phyloP scores from a whole-genome alignment of 768 basidiomycete species.

The Amanita polypyramis region DNA sequence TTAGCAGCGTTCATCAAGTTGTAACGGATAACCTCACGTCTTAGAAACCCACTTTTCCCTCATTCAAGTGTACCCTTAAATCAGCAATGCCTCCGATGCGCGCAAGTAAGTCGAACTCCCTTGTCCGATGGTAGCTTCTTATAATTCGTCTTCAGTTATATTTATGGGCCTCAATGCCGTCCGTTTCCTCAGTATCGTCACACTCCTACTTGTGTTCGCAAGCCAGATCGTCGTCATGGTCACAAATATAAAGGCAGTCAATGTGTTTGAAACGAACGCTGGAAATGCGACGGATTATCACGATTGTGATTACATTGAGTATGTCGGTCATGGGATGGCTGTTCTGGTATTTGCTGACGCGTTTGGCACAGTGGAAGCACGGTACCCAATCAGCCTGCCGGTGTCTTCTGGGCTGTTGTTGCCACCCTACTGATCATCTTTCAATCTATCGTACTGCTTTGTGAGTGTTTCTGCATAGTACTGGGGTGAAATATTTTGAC shows the following conservation, averaged over 20 bases:
- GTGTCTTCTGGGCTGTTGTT: constrained; percentile 85
- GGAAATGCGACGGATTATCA: constrained; percentile 23
- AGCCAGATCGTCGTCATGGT: constrained; percentile 67
- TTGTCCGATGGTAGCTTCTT: not conserved
- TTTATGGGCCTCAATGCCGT: constrained; percentile 75
- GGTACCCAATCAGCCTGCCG: constrained; percentile 89
- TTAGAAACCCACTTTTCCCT: not conserved
- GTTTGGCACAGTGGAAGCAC: constrained; percentile 46
- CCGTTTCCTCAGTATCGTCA: constrained; percentile 66
- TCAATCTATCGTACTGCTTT: constrained; percentile 65
- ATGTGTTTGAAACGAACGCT: constrained; percentile 41
- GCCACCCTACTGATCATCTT: constrained; percentile 79
- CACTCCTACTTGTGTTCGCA: constrained; percentile 71
- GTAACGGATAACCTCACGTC: not conserved
- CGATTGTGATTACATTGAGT: constrained; percentile 80
- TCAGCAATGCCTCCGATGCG: constrained; percentile 4
- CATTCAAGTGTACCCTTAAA: not conserved
- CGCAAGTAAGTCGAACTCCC: not conserved
- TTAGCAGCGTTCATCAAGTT: constrained; percentile 1
- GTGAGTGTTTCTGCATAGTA: constrained; percentile 23
- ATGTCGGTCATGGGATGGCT: constrained; percentile 14
- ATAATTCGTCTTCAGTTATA: constrained; percentile 19
- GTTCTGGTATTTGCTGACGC: not conserved
- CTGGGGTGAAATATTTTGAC: not conserved
- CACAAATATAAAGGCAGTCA: constrained; percentile 68